phyloP scores from a whole-genome alignment of 2,329 filamentous ascomycete species.

The Fusarium secorum region DNA sequence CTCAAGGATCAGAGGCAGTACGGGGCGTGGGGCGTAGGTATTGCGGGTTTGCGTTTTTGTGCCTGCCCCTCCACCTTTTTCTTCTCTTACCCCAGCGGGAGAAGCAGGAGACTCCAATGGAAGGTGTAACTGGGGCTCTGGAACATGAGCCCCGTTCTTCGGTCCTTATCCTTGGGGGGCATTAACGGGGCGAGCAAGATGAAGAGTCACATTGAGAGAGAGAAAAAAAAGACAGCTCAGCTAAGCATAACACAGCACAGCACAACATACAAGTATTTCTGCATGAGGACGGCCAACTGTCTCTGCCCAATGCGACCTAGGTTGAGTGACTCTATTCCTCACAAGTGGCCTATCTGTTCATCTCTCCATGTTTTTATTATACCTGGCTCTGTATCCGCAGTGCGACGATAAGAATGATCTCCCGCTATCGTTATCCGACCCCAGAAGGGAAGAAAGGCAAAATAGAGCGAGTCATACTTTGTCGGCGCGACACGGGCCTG shows the following conservation, averaged over 20 bases:
- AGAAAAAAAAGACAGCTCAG: conserved; percentile 16
- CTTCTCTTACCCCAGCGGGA: conserved; percentile 39
- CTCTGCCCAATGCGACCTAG: conserved; percentile 6
- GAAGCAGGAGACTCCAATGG: conserved; percentile 42
- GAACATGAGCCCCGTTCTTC: conserved; percentile 38
- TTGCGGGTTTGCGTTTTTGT: conserved; percentile 18
- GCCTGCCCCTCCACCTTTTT: conserved; percentile 37
- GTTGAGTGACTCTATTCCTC: neutral
- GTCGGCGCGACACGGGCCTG: conserved; percentile 29
- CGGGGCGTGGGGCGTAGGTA: conserved; percentile 33
- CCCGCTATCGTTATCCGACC: conserved; percentile 27
- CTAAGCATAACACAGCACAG: conserved; percentile 8
- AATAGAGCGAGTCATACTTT: conserved; percentile 32
- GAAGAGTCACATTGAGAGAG: conserved; percentile 20
- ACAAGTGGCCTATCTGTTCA: neutral
- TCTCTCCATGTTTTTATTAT: neutral
- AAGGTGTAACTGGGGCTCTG: conserved; percentile 34
- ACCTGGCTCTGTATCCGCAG: neutral
- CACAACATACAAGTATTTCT: neutral
- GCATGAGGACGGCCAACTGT: conserved; percentile 15
- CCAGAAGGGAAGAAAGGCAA: conserved; percentile 27
- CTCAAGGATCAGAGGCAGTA: conserved; percentile 8
- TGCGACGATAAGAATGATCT: conserved; percentile 30
- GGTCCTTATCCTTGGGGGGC: conserved; percentile 35
- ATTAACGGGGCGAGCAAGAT: conserved; percentile 32